Conservation (phyloP, 768 basidiomycete species). For the Dendrothele bispora region DNA sequence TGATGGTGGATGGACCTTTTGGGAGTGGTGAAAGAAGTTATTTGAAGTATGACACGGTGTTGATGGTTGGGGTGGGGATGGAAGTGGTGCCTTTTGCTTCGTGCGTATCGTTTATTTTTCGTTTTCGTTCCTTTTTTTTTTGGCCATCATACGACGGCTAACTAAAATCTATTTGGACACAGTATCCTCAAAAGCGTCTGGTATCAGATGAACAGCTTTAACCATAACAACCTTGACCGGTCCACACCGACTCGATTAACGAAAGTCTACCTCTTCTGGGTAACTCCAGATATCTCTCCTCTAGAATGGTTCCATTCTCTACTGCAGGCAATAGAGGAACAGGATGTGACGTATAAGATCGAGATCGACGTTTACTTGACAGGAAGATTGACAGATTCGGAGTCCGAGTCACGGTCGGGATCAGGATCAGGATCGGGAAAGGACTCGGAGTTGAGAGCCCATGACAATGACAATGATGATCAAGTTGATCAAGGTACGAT, state of each 20-base stretch:
- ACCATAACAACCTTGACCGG: slow-evolving; percentile 60
- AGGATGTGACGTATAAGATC: slow-evolving; percentile 80
- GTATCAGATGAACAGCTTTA: slow-evolving; percentile 93
- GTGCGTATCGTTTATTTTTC: slow-evolving; percentile 45
- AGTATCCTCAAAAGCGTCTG: slow-evolving; percentile 88
- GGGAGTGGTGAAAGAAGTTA: slow-evolving; percentile 91
- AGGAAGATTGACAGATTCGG: slow-evolving; percentile 85
- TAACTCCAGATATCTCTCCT: slow-evolving; percentile 87
- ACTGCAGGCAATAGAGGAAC: slow-evolving; percentile 91
- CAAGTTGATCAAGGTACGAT: slow-evolving; percentile 91
- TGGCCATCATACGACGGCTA: slow-evolving; percentile 1
- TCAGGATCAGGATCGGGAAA: slow-evolving; percentile 28
- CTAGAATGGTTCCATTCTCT: slow-evolving; percentile 96
- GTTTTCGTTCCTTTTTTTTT: background rate
- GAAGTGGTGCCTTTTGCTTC: slow-evolving; percentile 96
- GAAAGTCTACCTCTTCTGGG: slow-evolving; percentile 93
- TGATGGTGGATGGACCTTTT: slow-evolving; percentile 97
- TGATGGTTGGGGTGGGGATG: slow-evolving; percentile 92
- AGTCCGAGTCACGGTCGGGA: slow-evolving; percentile 92
- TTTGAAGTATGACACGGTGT: slow-evolving; percentile 82
- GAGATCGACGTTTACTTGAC: slow-evolving; percentile 96
- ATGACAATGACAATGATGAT: slow-evolving; percentile 37
- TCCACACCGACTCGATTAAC: slow-evolving; percentile 78
- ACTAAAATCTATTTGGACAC: background rate
- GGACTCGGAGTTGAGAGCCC: background rate